phyloP scores from a whole-genome alignment of 2,329 filamentous ascomycete genomes.

The Iodosphaeria phyllophila region DNA sequence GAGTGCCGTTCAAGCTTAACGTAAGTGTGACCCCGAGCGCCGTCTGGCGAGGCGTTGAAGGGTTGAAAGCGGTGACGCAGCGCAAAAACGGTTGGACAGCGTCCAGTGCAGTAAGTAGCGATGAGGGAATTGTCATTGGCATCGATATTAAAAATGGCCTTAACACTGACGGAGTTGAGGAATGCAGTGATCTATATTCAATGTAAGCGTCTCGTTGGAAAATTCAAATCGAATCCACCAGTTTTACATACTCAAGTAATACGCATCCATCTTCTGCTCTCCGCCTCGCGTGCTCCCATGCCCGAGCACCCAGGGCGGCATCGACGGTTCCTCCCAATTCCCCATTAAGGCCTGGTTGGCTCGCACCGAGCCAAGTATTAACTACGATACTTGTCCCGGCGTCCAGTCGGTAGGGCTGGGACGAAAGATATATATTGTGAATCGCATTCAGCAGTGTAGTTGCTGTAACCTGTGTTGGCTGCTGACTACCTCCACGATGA shows the following conservation, averaged over 20 bases:
- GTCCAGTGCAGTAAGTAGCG: constrained; percentile 60
- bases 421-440: constrained; percentile 72
- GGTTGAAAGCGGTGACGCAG: constrained; percentile 76
- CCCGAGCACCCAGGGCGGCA: constrained; percentile 53
- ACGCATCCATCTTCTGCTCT: constrained; percentile 93
- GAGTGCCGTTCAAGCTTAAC: constrained; percentile 60
- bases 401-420: constrained; percentile 72
- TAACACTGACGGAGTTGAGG: constrained; percentile 71
- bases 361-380: constrained; percentile 84
- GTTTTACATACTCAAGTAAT: constrained; percentile 57
- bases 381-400: constrained; percentile 81
- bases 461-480: constrained; percentile 70
- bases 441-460: constrained; percentile 83
- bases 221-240: not conserved
- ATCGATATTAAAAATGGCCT: constrained; percentile 65
- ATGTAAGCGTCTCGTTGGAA: constrained; percentile 7
- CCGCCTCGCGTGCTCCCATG: constrained; percentile 91
- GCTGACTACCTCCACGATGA: constrained; percentile 39
- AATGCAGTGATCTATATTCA: constrained; percentile 78
- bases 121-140: constrained; percentile 58
- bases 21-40: constrained; percentile 68
- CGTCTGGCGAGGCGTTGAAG: constrained; percentile 63
- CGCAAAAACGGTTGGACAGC: constrained; percentile 74
- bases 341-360: constrained; percentile 49
- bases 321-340: constrained; percentile 65